phyloP scores from a whole-genome alignment of 805 yeast species.

The Lipomyces starkeyi region DNA sequence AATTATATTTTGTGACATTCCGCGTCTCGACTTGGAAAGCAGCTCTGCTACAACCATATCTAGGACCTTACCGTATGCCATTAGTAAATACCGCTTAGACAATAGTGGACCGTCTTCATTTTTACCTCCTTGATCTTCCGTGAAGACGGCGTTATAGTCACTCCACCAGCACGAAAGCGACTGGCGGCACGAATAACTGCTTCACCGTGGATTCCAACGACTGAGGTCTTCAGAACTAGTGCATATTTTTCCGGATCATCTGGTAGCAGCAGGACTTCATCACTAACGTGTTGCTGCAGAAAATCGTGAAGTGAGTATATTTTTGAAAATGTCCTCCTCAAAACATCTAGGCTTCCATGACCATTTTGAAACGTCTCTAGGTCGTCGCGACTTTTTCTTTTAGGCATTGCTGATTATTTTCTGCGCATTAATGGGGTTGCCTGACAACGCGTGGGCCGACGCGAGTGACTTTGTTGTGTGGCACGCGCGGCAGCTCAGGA shows the following conservation, averaged over 20 bases:
- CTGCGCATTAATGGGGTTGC: neutral
- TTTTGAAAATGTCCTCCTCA: neutral
- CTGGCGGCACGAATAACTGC: neutral
- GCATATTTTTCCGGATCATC: constrained; percentile 7
- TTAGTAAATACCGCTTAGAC: neutral
- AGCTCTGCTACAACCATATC: constrained; percentile 1
- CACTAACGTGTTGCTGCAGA: neutral
- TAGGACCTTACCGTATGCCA: neutral
- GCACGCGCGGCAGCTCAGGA: neutral
- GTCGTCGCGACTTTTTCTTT: neutral
- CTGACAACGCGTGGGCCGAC: neutral
- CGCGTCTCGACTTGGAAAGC: neutral
- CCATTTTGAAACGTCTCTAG: neutral
- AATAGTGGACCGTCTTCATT: neutral
- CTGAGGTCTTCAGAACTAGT: neutral
- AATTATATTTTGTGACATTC: constrained; percentile 5
- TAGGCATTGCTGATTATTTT: neutral
- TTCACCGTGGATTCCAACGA: constrained; percentile 1
- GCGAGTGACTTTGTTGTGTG: neutral
- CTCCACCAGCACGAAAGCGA: neutral
- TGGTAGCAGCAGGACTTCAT: neutral
- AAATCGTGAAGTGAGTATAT: constrained; percentile 2
- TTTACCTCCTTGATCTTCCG: constrained; percentile 8
- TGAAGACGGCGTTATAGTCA: neutral
- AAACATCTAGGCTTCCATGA: neutral